A percentile compares a stretch with the other conserved stretches of the same genome.
Conservation (phyloP, 2,329 filamentous ascomycete species). For the Fonsecaea nubica region DNA sequence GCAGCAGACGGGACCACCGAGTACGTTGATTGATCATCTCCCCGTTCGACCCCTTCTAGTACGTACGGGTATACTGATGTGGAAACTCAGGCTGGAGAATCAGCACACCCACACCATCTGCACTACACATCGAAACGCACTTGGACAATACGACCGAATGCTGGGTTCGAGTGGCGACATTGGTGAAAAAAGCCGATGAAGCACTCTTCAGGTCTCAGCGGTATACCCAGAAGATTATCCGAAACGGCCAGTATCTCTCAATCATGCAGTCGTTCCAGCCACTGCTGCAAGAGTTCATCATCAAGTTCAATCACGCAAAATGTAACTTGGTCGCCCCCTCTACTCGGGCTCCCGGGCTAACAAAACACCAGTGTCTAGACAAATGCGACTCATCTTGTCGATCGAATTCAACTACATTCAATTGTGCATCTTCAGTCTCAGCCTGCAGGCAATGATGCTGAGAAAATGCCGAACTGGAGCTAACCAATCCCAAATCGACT, state of each 20-base stretch:
- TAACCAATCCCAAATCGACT: neutral
- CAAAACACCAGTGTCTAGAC: neutral
- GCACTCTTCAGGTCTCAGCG: constrained; percentile 10
- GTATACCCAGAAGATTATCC: constrained; percentile 10
- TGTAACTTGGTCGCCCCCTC: constrained; percentile 3
- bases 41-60: neutral
- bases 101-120: constrained; percentile 8
- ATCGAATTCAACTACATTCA: constrained; percentile 13
- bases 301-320: constrained; percentile 16
- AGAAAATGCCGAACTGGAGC: neutral
- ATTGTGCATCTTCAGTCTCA: constrained; percentile 11
- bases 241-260: constrained; percentile 6
- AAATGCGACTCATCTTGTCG: constrained; percentile 10
- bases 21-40: neutral
- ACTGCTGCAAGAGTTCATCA: constrained; percentile 10
- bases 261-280: constrained; percentile 14
- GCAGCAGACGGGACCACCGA: constrained; percentile 9
- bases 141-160: constrained; percentile 12
- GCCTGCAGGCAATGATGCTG: constrained; percentile 12
- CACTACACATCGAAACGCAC: constrained; percentile 1
- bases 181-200: constrained; percentile 11
- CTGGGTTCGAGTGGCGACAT: constrained; percentile 9
- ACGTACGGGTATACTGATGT: constrained; percentile 1
- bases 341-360: neutral
- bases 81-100: constrained; percentile 7